phyloP scores from a whole-genome alignment of 331 rosid genomes.

The Spiraea crenata region DNA sequence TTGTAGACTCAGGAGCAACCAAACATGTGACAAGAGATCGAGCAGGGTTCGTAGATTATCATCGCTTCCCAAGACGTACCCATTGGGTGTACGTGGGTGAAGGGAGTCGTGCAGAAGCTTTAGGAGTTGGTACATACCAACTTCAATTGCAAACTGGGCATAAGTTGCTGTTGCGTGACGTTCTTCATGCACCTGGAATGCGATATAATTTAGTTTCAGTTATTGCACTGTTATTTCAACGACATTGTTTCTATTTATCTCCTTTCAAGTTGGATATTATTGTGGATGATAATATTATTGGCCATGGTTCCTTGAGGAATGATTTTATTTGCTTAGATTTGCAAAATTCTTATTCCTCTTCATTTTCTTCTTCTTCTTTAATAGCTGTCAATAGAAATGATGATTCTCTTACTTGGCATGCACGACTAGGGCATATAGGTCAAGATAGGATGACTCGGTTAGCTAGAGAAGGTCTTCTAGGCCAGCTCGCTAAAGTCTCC shows the following conservation, averaged over 20 bases:
- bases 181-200: not conserved
- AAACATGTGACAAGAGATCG: not conserved
- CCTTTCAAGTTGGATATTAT: too few species aligned
- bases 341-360: not conserved
- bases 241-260: not conserved
- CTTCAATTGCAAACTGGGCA: not conserved
- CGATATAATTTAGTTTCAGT: not conserved
- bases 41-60: not conserved
- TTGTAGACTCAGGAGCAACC: not conserved
- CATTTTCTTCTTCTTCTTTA: too few species aligned
- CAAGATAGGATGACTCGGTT: slow-evolving; percentile 1
- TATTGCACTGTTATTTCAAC: not conserved
- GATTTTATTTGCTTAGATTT: not conserved
- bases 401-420: not conserved
- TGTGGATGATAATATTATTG: not conserved
- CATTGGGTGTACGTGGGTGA: not conserved
- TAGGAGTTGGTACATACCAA: not conserved
- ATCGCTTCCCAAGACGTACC: not conserved
- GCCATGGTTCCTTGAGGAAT: not conserved
- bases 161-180: not conserved
- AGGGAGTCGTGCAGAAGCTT: not conserved
- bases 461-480: not conserved
- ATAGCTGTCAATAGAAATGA: not conserved
- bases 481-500: not conserved
- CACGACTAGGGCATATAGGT: slow-evolving; percentile 1